Evolutionary conservation across 768 basidiomycete species (phyloP), one percentile per base, ranked within the genome.

Genomic region (Zangia roseola): DNA sequence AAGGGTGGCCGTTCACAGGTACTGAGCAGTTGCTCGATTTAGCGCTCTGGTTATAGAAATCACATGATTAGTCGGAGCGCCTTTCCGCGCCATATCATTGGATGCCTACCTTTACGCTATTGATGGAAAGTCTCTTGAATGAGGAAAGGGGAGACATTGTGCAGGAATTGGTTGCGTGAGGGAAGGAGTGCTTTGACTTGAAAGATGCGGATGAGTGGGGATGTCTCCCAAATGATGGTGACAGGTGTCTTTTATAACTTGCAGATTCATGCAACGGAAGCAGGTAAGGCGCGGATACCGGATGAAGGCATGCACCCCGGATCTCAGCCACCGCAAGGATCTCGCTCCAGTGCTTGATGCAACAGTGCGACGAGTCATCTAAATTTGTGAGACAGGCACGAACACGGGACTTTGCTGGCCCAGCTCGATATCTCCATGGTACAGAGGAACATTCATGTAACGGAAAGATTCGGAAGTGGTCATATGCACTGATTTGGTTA

Each of bases 41-140:
- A 5, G 53, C 38, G 31, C 54, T 63, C 52, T 62, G 43, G 37
- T 31, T 46, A 43, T 34, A 19, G 16, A 10, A 42, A 45, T 26
- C 10, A 47, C 5, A 23, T 6, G 19, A 35, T 33, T 30, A 3
- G 39, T 9, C 21, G 31, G 12, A 25, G 31, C 14, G 7, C 4
- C 12, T 8, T 24, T 21, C 19, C 26, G 33, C 10, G 28, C 23
- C 5, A 35, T 4, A 35, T n/a, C 8, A 28, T 47, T 14, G 37
- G 17, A 24, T 2, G 42, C 53, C 35, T 40, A 64, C 61, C 56
- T 53, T 64, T 6, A 38, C 45, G 49, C 57, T 65, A 9, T 26
- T 21, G 9, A 53, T 13, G 33, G 61, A 65, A 34, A 47, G 49
- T 45, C 63, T 65, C 51, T 53, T 65, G 42, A 65, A 45, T 6